Conservation (phyloP, 192 early-diverging fungal species). For the Rhizophlyctis rosea region DNA sequence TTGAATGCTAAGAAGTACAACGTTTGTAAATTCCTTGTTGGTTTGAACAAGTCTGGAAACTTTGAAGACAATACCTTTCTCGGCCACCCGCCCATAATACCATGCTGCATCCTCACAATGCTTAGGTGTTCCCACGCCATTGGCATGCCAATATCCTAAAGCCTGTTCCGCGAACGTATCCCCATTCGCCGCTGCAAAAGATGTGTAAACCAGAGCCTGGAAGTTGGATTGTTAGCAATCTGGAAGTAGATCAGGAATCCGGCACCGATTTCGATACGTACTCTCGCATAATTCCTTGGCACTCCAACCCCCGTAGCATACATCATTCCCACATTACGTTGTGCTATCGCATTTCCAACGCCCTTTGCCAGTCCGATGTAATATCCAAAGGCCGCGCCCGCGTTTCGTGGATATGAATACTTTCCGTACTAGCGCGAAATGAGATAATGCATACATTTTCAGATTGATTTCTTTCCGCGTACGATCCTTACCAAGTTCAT, state of each 20-base stretch:
- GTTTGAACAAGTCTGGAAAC: not conserved
- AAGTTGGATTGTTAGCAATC: not conserved
- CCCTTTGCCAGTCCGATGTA: conserved; percentile 59
- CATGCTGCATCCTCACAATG: conserved; percentile 73
- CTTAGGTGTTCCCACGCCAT: conserved; percentile 77
- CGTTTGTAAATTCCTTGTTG: conserved; percentile 4
- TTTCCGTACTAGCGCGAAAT: conserved; percentile 49
- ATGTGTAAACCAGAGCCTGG: conserved; percentile 68
- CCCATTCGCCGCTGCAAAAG: conserved; percentile 76
- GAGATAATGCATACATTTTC: not conserved
- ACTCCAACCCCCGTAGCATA: conserved; percentile 88
- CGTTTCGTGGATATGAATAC: conserved; percentile 56
- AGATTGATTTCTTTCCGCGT: not conserved
- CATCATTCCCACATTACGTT: conserved; percentile 86
- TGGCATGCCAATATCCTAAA: conserved; percentile 77
- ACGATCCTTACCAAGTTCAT: conserved; percentile 64
- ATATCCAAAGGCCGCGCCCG: conserved; percentile 57
- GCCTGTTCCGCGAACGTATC: conserved; percentile 75
- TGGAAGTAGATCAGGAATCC: conserved; percentile 4
- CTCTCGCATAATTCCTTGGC: conserved; percentile 66
- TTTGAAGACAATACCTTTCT: conserved; percentile 56
- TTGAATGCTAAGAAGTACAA: conserved; percentile 52
- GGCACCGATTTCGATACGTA: conserved; percentile 26
- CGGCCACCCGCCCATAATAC: conserved; percentile 79
- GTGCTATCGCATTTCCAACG: conserved; percentile 75